Percentiles rank a stretch among this genome's conserved stretches.
Conservation (phyloP, 2,329 filamentous ascomycete genomes). For the Cercospora zeae-maydis region DNA sequence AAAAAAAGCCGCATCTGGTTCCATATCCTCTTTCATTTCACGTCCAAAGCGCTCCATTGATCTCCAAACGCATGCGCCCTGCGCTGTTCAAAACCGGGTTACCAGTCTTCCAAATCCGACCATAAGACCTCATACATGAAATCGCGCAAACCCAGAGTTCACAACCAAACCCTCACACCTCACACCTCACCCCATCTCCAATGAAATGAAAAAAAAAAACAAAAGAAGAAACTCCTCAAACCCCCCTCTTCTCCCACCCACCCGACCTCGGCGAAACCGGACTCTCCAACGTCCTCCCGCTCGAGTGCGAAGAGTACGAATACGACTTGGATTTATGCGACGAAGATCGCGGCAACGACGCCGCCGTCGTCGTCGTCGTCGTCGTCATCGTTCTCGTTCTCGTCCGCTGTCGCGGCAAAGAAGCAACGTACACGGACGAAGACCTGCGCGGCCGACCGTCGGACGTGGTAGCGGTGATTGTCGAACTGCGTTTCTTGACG, state of each 20-base stretch:
- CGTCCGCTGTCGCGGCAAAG: too few relatives aligned
- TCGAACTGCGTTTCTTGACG: constrained; percentile 5
- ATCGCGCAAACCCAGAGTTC: neutral
- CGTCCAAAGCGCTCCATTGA: neutral
- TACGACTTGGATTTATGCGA: constrained; percentile 6
- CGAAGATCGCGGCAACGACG: neutral
- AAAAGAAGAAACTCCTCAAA: neutral
- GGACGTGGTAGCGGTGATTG: neutral
- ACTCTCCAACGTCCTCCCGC: neutral
- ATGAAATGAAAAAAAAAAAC: too few relatives aligned
- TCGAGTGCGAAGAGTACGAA: constrained; percentile 1
- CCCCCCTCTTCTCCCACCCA: neutral
- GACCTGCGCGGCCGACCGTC: neutral
- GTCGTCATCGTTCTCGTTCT: too few relatives aligned
- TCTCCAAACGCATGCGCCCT: neutral
- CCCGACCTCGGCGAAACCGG: neutral
- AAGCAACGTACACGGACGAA: constrained; percentile 5
- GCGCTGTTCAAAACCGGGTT: neutral
- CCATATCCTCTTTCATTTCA: neutral
- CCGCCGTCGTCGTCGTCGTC: too few relatives aligned
- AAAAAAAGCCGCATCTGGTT: neutral
- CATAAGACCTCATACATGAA: neutral
- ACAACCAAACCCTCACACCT: neutral
- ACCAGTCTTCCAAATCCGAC: too few relatives aligned
- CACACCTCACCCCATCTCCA: neutral